Percentiles rank a stretch among this genome's conserved stretches.
phyloP scores from a whole-genome alignment of 257 asterid genomes.

The Capsicum baccatum region DNA sequence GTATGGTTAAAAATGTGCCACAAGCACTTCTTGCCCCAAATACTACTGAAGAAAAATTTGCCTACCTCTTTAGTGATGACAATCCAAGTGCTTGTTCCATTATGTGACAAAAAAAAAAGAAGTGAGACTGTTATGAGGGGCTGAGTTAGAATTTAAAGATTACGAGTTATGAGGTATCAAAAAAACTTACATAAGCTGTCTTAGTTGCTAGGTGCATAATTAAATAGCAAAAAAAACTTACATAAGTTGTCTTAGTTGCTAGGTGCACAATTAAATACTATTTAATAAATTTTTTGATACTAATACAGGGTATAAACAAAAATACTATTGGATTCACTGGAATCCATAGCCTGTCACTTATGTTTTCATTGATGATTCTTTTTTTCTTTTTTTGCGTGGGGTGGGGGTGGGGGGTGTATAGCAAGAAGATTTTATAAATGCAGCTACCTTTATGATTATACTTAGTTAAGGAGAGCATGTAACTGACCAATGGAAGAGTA shows the following conservation, averaged over 20 bases:
- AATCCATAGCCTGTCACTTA: neutral
- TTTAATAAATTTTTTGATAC: neutral
- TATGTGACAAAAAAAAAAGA: slow-evolving; percentile 46
- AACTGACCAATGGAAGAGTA: neutral
- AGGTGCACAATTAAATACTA: neutral
- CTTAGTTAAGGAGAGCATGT: neutral
- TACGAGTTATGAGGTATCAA: neutral
- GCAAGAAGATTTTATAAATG: slow-evolving; percentile 2
- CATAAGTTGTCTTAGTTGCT: neutral
- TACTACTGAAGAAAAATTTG: slow-evolving; percentile 50
- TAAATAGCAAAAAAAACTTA: no score
- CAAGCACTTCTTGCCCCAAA: slow-evolving; percentile 53
- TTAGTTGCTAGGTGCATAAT: neutral
- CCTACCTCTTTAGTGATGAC: slow-evolving; percentile 59
- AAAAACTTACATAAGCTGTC: neutral
- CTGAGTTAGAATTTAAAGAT: neutral
- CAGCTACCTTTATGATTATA: neutral
- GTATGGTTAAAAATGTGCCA: slow-evolving; percentile 58
- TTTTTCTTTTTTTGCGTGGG: neutral
- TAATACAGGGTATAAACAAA: neutral
- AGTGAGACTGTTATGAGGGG: neutral
- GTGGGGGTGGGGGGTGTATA: neutral
- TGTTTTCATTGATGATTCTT: neutral
- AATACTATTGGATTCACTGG: neutral
- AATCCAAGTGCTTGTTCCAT: slow-evolving; percentile 81